Evolutionary conservation across 257 asterid genomes (phyloP), one percentile per base, ranked within the genome.

Genomic region (Solanum lycopersicoides): DNA sequence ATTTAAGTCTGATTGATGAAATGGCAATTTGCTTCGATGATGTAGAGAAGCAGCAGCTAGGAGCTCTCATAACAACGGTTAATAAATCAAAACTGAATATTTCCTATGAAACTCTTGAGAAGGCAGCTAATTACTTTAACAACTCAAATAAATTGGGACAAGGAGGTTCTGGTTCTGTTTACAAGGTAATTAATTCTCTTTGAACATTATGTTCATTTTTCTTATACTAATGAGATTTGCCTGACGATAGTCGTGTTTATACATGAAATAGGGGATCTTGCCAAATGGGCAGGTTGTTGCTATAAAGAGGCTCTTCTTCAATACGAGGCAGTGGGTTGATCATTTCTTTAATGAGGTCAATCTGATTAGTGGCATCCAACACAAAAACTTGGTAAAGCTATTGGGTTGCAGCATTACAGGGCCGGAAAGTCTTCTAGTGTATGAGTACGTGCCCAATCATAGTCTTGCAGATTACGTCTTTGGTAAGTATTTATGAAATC

Each of bases 371-470:
- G 97, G 90, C 82, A 88, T 94, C 18, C 87, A 95, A 68, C 98
- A 95, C 86, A 90, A 76, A 47, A 94, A 95, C 91, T 89, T 95
- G 50, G 98, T 93, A 89, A 92, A 90, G 92, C 93, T 95, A 76
- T 89, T 93, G 86, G 98, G 98, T 8, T 95, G 96, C 93, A 94
- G 98, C 93, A 91, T 94, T 83, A 92, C 96, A 37, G 98, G 98
- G 63, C 98, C 98, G 2, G 98, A 94, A 89, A 94, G 98, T 69
- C 94, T 95, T 65, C 97, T 95, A 10, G 98, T 94, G 53, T 95
- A 94, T 21, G 98, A 93, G 79, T 95, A 89, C 1, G 92, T 93
- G 69, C 90, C 98, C n/a, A 95, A 94, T 79, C 94, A 92, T 68
- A 95, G 98, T 91, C 95, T 95, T 73, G 14, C 82, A 18, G 95